Evolutionary conservation across 768 basidiomycete genomes (phyloP).

Genomic region (Russula griseocarnosa): DNA sequence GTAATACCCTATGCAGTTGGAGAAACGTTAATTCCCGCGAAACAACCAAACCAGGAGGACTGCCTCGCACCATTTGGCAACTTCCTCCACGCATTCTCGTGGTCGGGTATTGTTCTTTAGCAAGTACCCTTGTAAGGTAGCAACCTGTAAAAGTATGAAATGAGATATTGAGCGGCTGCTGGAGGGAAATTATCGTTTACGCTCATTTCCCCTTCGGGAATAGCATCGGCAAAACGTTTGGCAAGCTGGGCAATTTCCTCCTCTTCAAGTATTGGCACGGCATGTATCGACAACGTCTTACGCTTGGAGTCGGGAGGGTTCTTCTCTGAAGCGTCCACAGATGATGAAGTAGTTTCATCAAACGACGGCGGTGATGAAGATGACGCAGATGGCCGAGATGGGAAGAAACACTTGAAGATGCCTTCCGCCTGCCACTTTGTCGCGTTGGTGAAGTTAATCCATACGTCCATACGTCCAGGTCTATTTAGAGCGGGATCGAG

Average conservation of each 20-base stretch:
- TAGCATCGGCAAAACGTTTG: constrained; percentile 74
- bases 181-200: constrained; percentile 44
- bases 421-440: constrained; percentile 92
- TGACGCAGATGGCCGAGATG: constrained; percentile 46
- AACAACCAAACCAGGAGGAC: background rate
- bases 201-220: constrained; percentile 84
- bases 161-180: background rate
- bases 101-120: constrained; percentile 90
- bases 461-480: constrained; percentile 88
- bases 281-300: constrained; percentile 46
- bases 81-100: constrained; percentile 77
- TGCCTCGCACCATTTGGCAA: constrained; percentile 57
- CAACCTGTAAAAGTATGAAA: constrained; percentile 49
- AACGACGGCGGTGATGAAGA: background rate
- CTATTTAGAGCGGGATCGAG: constrained; percentile 85
- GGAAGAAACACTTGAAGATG: constrained; percentile 94
- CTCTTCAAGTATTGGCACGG: constrained; percentile 68
- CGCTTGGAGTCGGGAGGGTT: constrained; percentile 71
- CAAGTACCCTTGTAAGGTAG: constrained; percentile 79
- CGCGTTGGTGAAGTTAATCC: constrained; percentile 87
- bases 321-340: constrained; percentile 52
- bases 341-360: constrained; percentile 20
- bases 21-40: constrained; percentile 15
- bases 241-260: constrained; percentile 73
- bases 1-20: constrained; percentile 44